phyloP scores from a whole-genome alignment of 768 basidiomycete genomes.

The Tephrocybe sp. region DNA sequence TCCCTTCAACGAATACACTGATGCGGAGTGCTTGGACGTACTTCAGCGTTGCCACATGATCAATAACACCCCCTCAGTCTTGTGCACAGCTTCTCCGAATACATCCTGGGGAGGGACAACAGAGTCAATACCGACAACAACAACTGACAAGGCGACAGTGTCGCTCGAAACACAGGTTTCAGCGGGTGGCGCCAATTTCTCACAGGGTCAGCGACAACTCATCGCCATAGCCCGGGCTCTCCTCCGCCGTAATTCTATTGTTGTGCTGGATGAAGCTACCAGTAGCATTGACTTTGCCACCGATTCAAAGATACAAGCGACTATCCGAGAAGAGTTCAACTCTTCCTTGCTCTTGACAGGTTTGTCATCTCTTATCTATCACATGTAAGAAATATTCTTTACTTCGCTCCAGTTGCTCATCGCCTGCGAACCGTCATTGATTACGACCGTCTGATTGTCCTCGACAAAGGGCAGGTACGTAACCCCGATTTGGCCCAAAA shows the following conservation, averaged over 20 bases:
- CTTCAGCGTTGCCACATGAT: slow-evolving; percentile 82
- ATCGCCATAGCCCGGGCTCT: slow-evolving; percentile 86
- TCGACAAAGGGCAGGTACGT: slow-evolving; percentile 66
- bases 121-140: slow-evolving; percentile 40
- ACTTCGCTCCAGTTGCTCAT: slow-evolving; percentile 56
- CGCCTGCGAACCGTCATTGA: slow-evolving; percentile 78
- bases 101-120: slow-evolving; percentile 41
- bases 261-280: slow-evolving; percentile 83
- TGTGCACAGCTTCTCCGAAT: slow-evolving; percentile 48
- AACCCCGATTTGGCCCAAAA: not conserved
- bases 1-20: slow-evolving; percentile 80
- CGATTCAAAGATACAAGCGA: slow-evolving; percentile 86
- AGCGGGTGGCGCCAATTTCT: slow-evolving; percentile 87
- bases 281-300: slow-evolving; percentile 87
- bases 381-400: not conserved
- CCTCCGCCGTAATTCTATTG: slow-evolving; percentile 67
- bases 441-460: slow-evolving; percentile 75
- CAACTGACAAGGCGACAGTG: slow-evolving; percentile 60
- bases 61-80: slow-evolving; percentile 47
- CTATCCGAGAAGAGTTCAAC: slow-evolving; percentile 84
- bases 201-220: slow-evolving; percentile 87
- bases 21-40: slow-evolving; percentile 78
- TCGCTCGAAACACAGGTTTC: slow-evolving; percentile 80
- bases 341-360: slow-evolving; percentile 73
- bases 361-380: slow-evolving; percentile 28